Evolutionary conservation across 2,329 filamentous ascomycete species (phyloP).

Genomic region (Diaporthe citrichinensis): DNA sequence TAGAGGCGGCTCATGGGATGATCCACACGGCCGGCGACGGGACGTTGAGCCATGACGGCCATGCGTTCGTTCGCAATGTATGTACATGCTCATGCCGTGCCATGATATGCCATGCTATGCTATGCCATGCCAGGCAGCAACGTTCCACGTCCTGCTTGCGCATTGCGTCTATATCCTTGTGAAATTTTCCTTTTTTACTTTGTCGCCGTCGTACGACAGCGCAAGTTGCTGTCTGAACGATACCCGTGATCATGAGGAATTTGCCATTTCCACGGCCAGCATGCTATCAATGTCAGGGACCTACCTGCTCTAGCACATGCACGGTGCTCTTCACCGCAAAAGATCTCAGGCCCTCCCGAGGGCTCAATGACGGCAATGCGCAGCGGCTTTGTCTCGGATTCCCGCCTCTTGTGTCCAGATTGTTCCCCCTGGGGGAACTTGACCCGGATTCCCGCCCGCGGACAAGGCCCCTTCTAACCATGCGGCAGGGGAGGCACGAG

Average conservation of each 20-base stretch:
- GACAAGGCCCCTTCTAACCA: background rate
- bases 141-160: slow-evolving; percentile 1
- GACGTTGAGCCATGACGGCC: slow-evolving; percentile 17
- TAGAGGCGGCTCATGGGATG: slow-evolving; percentile 13
- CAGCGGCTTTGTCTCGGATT: slow-evolving; percentile 30
- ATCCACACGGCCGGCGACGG: slow-evolving; percentile 6
- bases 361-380: slow-evolving; percentile 20
- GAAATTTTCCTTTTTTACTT: background rate
- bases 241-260: slow-evolving; percentile 27
- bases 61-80: slow-evolving; percentile 3
- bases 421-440: background rate
- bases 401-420: slow-evolving; percentile 16
- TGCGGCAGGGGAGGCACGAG: background rate
- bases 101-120: background rate
- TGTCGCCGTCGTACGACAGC: slow-evolving; percentile 11
- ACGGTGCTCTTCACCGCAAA: slow-evolving; percentile 29
- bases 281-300: background rate
- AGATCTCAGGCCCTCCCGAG: background rate
- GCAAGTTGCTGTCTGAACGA: slow-evolving; percentile 1
- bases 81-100: background rate
- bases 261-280: slow-evolving; percentile 17
- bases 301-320: slow-evolving; percentile 8
- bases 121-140: background rate
- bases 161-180: slow-evolving; percentile 2
- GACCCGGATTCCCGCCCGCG: slow-evolving; percentile 17